Evolutionary conservation across 352 stramenopile genomes (phyloP).

Genomic region (Aphanomyces invadans): DNA sequence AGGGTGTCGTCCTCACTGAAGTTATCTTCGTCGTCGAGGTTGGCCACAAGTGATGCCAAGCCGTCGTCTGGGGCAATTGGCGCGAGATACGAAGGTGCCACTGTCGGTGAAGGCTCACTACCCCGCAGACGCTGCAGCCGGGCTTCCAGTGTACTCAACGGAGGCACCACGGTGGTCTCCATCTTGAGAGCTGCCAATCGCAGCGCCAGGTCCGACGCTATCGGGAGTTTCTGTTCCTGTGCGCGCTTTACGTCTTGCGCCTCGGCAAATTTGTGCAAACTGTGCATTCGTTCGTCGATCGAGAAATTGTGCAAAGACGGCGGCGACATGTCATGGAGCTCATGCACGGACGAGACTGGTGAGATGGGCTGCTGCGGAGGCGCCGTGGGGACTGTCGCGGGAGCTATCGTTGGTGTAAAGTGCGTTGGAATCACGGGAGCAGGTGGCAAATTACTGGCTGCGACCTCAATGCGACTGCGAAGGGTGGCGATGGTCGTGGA

Average conservation of each 20-base stretch:
- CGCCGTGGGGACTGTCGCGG: not conserved
- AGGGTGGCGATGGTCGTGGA: slow-evolving; percentile 8
- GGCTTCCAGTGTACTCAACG: slow-evolving; percentile 8
- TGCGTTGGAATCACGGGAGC: not conserved
- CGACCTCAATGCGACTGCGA: not conserved
- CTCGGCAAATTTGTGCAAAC: slow-evolving; percentile 13
- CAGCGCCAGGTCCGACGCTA: slow-evolving; percentile 12
- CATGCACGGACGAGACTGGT: not conserved
- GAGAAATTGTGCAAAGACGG: not conserved
- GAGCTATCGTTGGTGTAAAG: not conserved
- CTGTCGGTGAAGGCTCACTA: not conserved
- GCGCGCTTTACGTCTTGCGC: not conserved
- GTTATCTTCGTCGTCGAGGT: not conserved
- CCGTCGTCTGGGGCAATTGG: too few relatives aligned
- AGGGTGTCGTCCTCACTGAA: not conserved
- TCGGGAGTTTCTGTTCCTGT: not conserved
- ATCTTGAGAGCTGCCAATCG: slow-evolving; percentile 22
- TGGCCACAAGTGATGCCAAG: not conserved
- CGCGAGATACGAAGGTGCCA: not conserved
- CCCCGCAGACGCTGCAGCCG: slow-evolving; percentile 3
- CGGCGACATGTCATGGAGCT: not conserved
- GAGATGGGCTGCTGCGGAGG: not conserved
- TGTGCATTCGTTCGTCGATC: slow-evolving; percentile 6
- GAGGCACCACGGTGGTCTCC: slow-evolving; percentile 4
- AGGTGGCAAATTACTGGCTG: not conserved